Percentiles rank a stretch among this genome's conserved stretches.
These are phyloP conservation scores for Malus sieversii DNA, from an alignment of 306 rosid species.

Conservation along the genomic window DNA sequence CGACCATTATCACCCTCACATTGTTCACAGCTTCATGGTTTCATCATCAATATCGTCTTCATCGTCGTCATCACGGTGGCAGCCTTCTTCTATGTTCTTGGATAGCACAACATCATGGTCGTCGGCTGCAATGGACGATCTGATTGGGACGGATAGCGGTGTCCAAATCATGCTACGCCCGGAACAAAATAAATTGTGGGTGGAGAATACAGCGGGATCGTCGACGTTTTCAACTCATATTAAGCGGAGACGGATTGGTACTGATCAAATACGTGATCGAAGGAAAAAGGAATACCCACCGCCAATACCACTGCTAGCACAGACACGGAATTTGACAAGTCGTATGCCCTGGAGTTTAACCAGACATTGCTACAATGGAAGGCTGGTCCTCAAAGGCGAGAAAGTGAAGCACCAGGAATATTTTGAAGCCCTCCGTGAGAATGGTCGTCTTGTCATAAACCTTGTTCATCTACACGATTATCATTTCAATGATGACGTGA, in stretches of 20 bases:
- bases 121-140: conserved; percentile 25
- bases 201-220: neutral
- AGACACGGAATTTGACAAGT: conserved; percentile 8
- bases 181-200: neutral
- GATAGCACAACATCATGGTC: neutral
- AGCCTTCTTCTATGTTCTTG: neutral
- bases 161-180: conserved; percentile 23
- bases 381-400: conserved; percentile 32
- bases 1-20: neutral
- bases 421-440: conserved; percentile 30
- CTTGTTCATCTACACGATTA: conserved; percentile 10
- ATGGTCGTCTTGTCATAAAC: conserved; percentile 41
- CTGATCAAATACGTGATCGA: neutral
- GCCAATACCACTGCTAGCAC: conserved; percentile 28
- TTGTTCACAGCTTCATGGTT: conserved; percentile 20
- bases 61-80: neutral
- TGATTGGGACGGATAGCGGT: conserved; percentile 68
- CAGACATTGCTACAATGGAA: conserved; percentile 33
- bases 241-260: neutral
- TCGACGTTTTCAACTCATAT: neutral
- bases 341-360: conserved; percentile 37
- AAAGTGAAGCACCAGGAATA: conserved; percentile 18
- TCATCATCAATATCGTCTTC: neutral
- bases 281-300: conserved; percentile 39
- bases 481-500: neutral